These are phyloP conservation scores for Monosporozyma aquatica DNA, from an alignment of 805 yeast species.

Conservation along the genomic window DNA sequence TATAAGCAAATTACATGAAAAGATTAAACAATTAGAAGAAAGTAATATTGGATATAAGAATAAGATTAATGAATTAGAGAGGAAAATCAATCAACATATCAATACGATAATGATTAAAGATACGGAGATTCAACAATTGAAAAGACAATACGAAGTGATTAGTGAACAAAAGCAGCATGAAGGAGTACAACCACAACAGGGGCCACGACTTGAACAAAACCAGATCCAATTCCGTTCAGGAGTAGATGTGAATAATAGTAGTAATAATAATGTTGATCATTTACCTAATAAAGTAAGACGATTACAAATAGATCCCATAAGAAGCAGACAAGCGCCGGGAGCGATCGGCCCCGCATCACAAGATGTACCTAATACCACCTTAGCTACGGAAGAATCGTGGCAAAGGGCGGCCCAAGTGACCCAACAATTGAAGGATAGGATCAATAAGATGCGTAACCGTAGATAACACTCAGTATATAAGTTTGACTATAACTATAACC, in stretches of 20 bases:
- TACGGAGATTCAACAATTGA: not conserved
- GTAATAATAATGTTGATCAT: not conserved
- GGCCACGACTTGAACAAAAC: too few relatives aligned
- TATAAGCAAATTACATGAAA: not conserved
- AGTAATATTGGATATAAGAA: constrained; percentile 9
- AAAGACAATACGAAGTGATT: constrained; percentile 1
- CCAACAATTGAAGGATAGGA: constrained; percentile 72
- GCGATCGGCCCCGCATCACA: not conserved
- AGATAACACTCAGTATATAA: constrained; percentile 18
- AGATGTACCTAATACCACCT: constrained; percentile 5
- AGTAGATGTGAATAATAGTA: not conserved
- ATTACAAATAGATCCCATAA: not conserved
- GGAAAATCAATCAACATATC: not conserved
- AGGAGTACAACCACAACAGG: too few relatives aligned
- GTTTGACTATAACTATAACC: not conserved
- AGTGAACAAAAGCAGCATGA: too few relatives aligned
- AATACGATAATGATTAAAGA: constrained; percentile 1
- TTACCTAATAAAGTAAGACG: constrained; percentile 1
- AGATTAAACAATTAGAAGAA: not conserved
- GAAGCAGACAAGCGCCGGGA: too few relatives aligned
- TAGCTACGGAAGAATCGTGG: constrained; percentile 58
- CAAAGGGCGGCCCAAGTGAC: constrained; percentile 85
- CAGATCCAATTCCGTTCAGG: too few relatives aligned
- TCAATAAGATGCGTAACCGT: constrained; percentile 79
- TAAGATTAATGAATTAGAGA: constrained; percentile 8